Base-by-base conservation (phyloP, 176 grass and related monocot species). In the Tillandsia leiboldiana region DNA sequence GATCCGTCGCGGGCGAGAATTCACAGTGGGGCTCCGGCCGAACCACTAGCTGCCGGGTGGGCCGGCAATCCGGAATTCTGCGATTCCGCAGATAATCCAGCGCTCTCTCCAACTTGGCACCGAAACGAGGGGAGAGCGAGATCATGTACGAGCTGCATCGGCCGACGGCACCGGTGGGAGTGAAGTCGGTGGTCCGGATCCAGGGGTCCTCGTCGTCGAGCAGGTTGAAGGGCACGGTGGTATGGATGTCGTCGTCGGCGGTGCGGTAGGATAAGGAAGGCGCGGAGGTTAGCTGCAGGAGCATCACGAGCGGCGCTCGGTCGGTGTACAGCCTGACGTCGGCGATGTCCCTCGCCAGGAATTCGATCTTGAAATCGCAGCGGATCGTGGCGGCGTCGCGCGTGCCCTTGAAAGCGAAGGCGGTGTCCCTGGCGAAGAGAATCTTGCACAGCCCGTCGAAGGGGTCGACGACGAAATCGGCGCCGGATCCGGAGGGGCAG, bases 121-220 rank as follows among this genome's bases (percentile, higher is more conserved):
- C 83, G 71, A 75, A 87, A 0, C 92, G 80, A 61, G 81, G 70
- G 2, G 81, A 70, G 62, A 89, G 73, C 2, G 83, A 73, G 75
- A 96, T 69, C 9, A 78, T 79, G 33, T 96, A 96, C 23, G 75
- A 78, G 2, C 63, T 68, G 65, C 86, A 89, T 48, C 86, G 82
- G 12, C 88, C 83, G 11, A 96, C 85, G 10, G 88, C 75, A 17
- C 83, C 76, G 13, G 75, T 75, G 2, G 28, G 79, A 33, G 88
- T 96, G 77, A 96, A 85, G 52, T 96, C 86, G 1, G 78, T 76
- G 48, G 81, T 91, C 4, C 92, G 63, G 65, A 96, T 91, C 92
- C 92, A 96, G 0, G 88, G 92, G 64, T 96, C 88, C 3, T 89
- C 86, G 1, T 96, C 92, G 12, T 96, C 88, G 8, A 89, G 78